phyloP scores from a whole-genome alignment of 257 asterid species.

The Cynanchum wilfordii region DNA sequence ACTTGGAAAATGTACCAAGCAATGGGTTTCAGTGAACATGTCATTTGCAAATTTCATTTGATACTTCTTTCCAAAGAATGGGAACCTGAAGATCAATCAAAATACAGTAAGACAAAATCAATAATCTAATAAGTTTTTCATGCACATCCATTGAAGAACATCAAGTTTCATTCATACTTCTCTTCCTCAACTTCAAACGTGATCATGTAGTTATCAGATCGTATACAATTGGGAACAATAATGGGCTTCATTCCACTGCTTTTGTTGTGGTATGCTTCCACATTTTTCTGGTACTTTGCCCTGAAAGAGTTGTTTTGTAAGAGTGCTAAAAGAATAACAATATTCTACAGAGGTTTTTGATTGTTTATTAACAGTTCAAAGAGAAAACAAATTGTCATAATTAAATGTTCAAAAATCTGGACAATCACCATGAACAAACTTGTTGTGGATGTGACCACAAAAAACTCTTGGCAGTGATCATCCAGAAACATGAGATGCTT shows the following conservation, averaged over 20 bases:
- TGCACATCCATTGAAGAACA: conserved; percentile 9
- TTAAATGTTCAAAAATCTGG: not conserved
- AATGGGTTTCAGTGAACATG: conserved; percentile 66
- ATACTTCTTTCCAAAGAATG: conserved; percentile 91
- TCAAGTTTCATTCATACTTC: conserved; percentile 47
- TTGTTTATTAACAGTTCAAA: not conserved
- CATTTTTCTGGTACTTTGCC: conserved; percentile 98
- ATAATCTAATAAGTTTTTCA: conserved; percentile 15
- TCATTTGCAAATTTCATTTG: conserved; percentile 88
- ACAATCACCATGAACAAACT: not conserved
- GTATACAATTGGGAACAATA: conserved; percentile 79
- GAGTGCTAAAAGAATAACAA: conserved; percentile 4
- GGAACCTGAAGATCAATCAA: conserved; percentile 58
- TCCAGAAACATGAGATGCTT: not conserved
- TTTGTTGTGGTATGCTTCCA: conserved; percentile 89
- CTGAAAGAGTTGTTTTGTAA: conserved; percentile 34
- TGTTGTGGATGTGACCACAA: not conserved
- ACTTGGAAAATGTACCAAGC: conserved; percentile 95
- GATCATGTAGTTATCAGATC: conserved; percentile 91
- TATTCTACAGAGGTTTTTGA: not conserved
- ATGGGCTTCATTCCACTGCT: conserved; percentile 78
- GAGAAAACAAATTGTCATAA: not conserved
- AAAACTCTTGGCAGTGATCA: not conserved
- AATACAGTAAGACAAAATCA: conserved; percentile 20
- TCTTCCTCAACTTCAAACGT: conserved; percentile 98